Evolutionary conservation across 2,329 filamentous ascomycete genomes (phyloP).

Genomic region (Colletotrichum sp.): DNA sequence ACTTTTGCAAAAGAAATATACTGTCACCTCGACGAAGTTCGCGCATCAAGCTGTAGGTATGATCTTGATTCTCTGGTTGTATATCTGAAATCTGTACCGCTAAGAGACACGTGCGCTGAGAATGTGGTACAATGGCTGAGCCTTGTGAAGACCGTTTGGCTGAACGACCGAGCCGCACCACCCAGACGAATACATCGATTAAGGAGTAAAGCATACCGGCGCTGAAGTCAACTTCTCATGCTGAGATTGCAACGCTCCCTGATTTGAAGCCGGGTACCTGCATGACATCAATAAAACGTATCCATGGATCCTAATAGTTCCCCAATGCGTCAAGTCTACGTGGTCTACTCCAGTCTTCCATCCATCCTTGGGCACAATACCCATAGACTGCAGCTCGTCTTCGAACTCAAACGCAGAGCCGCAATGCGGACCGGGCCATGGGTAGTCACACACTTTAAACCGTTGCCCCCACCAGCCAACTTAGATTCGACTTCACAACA

Average conservation of each 20-base stretch:
- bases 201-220: rapidly evolving
- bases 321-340: rapidly evolving
- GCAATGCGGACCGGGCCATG: neutral
- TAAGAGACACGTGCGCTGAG: neutral
- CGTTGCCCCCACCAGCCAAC: neutral
- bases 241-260: neutral
- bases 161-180: rapidly evolving
- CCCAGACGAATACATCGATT: neutral
- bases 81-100: no score
- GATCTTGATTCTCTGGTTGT: neutral
- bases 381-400: neutral
- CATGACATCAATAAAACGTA: neutral
- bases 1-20: neutral
- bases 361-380: rapidly evolving
- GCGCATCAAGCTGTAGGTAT: neutral
- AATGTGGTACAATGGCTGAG: rapidly evolving
- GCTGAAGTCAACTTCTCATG: neutral
- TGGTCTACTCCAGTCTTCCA: neutral
- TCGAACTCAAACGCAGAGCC: neutral
- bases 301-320: neutral
- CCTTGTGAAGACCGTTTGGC: neutral
- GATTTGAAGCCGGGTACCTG: neutral
- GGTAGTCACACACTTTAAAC: neutral
- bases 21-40: neutral
- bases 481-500: neutral